Conservation (phyloP, 306 rosid genomes). For the Delonix regia region DNA sequence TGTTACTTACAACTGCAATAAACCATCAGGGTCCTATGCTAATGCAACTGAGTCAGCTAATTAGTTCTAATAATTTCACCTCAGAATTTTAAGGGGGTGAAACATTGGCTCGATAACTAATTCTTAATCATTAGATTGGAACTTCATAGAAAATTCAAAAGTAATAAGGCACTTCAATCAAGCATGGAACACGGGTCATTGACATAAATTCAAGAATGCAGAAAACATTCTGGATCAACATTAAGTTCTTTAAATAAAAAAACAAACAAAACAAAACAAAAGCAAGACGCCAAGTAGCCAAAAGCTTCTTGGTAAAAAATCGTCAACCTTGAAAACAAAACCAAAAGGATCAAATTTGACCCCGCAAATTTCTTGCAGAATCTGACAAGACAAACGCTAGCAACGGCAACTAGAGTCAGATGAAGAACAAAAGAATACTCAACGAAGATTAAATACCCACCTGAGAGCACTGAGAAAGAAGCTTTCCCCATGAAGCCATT, state of each 20-base stretch:
- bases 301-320: not conserved
- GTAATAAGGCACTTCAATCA: not conserved
- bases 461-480: slow-evolving; percentile 84
- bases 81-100: not conserved
- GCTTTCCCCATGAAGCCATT: slow-evolving; percentile 80
- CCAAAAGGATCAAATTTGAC: not conserved
- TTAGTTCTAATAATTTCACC: not conserved
- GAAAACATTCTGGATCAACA: not conserved
- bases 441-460: slow-evolving; percentile 46
- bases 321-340: not conserved
- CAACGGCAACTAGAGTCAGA: not conserved
- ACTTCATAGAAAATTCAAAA: not conserved
- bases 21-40: not conserved
- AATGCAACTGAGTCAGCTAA: not conserved
- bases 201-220: not conserved
- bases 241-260: not conserved
- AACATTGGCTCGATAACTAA: not conserved
- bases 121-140: not conserved
- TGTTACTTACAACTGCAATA: not conserved
- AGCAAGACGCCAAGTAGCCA: not conserved
- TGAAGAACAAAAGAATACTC: not conserved
- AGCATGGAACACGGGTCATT: not conserved
- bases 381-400: not conserved
- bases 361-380: not conserved
- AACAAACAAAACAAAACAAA: too few species aligned